These are phyloP conservation scores for Teratosphaeria gauchensis DNA, from an alignment of 2,329 filamentous ascomycete genomes.

Conservation along the genomic window DNA sequence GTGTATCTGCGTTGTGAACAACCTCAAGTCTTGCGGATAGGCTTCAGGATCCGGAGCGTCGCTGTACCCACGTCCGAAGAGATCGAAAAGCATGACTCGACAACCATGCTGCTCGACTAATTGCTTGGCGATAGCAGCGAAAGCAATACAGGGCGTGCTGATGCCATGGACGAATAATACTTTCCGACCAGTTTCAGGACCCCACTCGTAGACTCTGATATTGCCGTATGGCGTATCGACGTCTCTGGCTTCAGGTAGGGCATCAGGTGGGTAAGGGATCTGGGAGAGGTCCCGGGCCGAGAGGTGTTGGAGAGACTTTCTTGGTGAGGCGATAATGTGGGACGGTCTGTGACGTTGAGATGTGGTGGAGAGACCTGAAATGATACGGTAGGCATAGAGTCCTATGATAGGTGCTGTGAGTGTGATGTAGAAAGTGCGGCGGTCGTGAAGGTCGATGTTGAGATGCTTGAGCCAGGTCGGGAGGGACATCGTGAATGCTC, in stretches of 20 bases:
- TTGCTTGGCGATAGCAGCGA: constrained; percentile 56
- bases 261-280: constrained; percentile 56
- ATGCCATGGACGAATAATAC: constrained; percentile 74
- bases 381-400: constrained; percentile 6
- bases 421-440: constrained; percentile 13
- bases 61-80: constrained; percentile 70
- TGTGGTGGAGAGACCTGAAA: background rate
- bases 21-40: constrained; percentile 60
- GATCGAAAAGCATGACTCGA: constrained; percentile 70
- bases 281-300: constrained; percentile 11
- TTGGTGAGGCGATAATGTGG: constrained; percentile 5
- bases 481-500: background rate
- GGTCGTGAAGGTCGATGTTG: constrained; percentile 2
- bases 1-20: constrained; percentile 65
- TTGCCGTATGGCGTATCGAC: constrained; percentile 61
- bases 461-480: background rate
- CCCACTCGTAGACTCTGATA: constrained; percentile 71
- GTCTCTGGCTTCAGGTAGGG: constrained; percentile 59
- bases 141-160: constrained; percentile 62
- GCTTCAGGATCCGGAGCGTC: constrained; percentile 58
- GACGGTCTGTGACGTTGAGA: background rate
- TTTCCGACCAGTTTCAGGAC: constrained; percentile 59
- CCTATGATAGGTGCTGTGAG: constrained; percentile 10
- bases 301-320: constrained; percentile 6
- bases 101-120: constrained; percentile 55